Evolutionary conservation across 371 early-diverging fungal genomes (phyloP), one percentile per base, ranked within the genome.

Genomic region (Saksenaea oblongispora): DNA sequence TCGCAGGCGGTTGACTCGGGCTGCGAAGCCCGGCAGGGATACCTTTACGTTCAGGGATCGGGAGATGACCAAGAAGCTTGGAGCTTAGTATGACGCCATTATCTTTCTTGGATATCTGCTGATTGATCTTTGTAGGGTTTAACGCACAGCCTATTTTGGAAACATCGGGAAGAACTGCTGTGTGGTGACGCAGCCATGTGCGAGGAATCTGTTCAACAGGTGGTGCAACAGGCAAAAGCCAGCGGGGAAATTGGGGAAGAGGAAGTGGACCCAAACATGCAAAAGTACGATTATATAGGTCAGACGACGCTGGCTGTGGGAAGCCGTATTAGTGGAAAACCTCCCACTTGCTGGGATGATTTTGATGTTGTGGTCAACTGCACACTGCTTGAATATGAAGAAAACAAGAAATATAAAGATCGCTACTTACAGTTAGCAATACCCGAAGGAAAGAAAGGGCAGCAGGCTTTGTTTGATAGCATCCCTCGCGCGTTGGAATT

Each of bases 61-160:
- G 95, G 87, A 0, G 95, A 95, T 69, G 95, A 95, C 70, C 87
- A 92, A 35, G 95, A 95, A 66, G 75, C 87, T 62, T 95, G 95
- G 95, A 81, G 89, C 28, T 58, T 75, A 72, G 87, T 85, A 74
- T 65, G 47, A 61, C 34, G 35, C 7, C 34, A 18, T 34, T 27
- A 24, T 22, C 18, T 39, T 56, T 11, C 28, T 36, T 1, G 15
- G 8, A n/a, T 11, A 8, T 3, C 11, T 1, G 24, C 14, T 37
- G 27, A 47, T 34, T 44, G 13, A 14, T 59, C 4, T 28, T 53
- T 55, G 54, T n/a, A 69, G 63, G 63, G 62, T 26, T 64, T 62
- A 34, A 88, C 87, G 0, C 87, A 89, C 0, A 66, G 65, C 24
- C 44, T 90, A 28, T 94, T 93, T 64, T 94, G 95, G 95, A 68